Evolutionary conservation across 805 yeast genomes (phyloP).

Genomic region (Yarrowia divulgata): DNA sequence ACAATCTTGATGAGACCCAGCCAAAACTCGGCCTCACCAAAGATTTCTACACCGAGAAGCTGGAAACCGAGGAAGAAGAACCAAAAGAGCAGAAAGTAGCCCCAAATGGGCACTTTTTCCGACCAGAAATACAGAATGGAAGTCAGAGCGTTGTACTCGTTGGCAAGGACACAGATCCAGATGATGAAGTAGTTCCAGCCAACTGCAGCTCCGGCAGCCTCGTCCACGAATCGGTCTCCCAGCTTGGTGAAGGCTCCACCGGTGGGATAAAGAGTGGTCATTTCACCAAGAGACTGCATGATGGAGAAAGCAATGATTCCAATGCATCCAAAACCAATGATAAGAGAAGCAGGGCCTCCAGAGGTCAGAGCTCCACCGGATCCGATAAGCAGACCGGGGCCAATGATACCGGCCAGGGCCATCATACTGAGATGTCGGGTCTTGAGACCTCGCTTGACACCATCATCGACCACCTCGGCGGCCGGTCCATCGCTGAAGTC

Average conservation of each 20-base stretch:
- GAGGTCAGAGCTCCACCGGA: conserved; percentile 58
- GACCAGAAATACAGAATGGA: conserved; percentile 57
- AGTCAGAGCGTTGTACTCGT: conserved; percentile 59
- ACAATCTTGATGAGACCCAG: conserved; percentile 64
- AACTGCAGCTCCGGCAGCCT: conserved; percentile 59
- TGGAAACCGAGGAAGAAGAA: conserved; percentile 56
- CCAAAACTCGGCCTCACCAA: conserved; percentile 70
- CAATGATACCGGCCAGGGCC: conserved; percentile 84
- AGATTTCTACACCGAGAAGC: conserved; percentile 60
- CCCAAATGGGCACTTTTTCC: conserved; percentile 57
- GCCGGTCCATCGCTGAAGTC: conserved; percentile 29
- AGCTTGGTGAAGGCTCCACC: conserved; percentile 61
- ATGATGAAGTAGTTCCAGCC: conserved; percentile 59
- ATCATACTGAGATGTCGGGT: conserved; percentile 79
- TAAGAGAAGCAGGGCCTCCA: conserved; percentile 61
- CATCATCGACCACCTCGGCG: conserved; percentile 44
- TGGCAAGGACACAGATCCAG: conserved; percentile 58
- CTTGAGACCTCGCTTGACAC: conserved; percentile 56
- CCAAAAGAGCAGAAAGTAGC: conserved; percentile 62
- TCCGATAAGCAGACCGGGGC: conserved; percentile 79
- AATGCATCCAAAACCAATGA: conserved; percentile 58
- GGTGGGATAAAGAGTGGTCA: conserved; percentile 62
- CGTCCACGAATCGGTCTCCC: conserved; percentile 57
- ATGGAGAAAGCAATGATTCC: conserved; percentile 62
- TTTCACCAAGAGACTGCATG: conserved; percentile 63